Evolutionary conservation across 345 rosid genomes (phyloP).

Genomic region (Geranium rotundifolium): DNA sequence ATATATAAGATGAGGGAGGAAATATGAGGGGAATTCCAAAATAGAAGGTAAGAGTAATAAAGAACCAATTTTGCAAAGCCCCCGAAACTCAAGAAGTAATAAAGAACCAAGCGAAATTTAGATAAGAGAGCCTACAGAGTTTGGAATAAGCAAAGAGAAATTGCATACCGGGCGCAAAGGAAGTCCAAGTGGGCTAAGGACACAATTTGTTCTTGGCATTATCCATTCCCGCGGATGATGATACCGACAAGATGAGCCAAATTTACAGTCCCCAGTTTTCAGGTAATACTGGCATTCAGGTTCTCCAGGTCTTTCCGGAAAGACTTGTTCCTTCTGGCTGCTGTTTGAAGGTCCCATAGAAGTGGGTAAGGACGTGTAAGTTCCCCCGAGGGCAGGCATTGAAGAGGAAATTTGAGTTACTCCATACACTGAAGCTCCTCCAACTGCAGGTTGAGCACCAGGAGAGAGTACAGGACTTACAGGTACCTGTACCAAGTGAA

Average conservation of each 20-base stretch:
- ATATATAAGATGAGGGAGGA: background rate
- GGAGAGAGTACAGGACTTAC: constrained; percentile 76
- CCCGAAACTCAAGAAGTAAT: too few relatives aligned
- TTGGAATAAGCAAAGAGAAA: constrained; percentile 7
- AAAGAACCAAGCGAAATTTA: too few relatives aligned
- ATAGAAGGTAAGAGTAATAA: too few relatives aligned
- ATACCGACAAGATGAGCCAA: constrained; percentile 73
- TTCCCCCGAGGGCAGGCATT: constrained; percentile 46
- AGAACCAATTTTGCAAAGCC: background rate
- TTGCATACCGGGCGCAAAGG: constrained; percentile 75
- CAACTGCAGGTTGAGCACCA: constrained; percentile 64
- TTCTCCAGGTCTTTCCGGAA: constrained; percentile 96
- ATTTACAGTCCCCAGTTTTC: constrained; percentile 90
- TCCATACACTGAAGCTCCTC: constrained; percentile 58
- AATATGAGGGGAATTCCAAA: background rate
- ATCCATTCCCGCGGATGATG: constrained; percentile 79
- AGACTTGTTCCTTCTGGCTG: constrained; percentile 47
- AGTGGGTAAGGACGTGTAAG: constrained; percentile 40
- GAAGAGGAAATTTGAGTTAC: constrained; percentile 66
- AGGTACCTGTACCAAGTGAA: constrained; percentile 48
- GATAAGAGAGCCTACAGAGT: too few relatives aligned
- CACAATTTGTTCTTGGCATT: constrained; percentile 43
- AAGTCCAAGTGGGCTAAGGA: constrained; percentile 75
- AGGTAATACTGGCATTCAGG: constrained; percentile 79
- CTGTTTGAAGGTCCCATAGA: constrained; percentile 41